Evolutionary conservation across 1,284 basidiomycete genomes (phyloP).

Genomic region (Fomitopsis betulina): DNA sequence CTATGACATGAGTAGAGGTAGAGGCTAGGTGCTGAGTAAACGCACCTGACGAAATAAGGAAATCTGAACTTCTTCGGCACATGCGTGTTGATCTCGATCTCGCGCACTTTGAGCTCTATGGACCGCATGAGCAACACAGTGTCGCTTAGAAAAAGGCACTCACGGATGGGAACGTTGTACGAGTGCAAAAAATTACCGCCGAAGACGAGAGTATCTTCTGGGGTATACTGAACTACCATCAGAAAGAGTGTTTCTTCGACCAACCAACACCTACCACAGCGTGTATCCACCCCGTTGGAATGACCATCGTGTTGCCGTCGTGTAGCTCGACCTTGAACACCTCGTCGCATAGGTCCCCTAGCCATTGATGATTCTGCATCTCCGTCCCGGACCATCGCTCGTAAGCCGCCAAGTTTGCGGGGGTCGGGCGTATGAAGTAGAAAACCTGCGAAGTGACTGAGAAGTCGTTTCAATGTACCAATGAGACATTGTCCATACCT

Average conservation of each 20-base stretch:
- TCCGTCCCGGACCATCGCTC: constrained; percentile 89
- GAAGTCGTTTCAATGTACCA: constrained; percentile 3
- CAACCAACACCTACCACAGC: constrained; percentile 70
- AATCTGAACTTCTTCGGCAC: constrained; percentile 96
- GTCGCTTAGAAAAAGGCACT: constrained; percentile 23
- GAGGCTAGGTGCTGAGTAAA: constrained; percentile 36
- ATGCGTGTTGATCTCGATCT: constrained; percentile 90
- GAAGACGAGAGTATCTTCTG: constrained; percentile 89
- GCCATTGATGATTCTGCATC: constrained; percentile 83
- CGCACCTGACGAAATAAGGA: constrained; percentile 67
- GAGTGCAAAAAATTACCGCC: constrained; percentile 97
- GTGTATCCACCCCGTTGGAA: constrained; percentile 97
- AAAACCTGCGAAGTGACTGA: constrained; percentile 59
- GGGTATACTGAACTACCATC: constrained; percentile 65
- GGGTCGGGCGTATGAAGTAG: constrained; percentile 91
- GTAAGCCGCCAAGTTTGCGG: constrained; percentile 85
- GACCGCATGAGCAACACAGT: constrained; percentile 15
- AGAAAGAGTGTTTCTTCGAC: not conserved
- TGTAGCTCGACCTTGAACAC: constrained; percentile 81
- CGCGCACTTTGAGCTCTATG: constrained; percentile 79
- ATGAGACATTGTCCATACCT: constrained; percentile 40
- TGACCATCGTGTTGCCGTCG: constrained; percentile 94
- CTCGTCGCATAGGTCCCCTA: constrained; percentile 87
- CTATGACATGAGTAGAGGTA: constrained; percentile 4
- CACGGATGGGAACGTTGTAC: constrained; percentile 71